Evolutionary conservation across 805 yeast genomes (phyloP), one percentile per base, ranked within the genome.

Genomic region (Pichia phayaonensis): DNA sequence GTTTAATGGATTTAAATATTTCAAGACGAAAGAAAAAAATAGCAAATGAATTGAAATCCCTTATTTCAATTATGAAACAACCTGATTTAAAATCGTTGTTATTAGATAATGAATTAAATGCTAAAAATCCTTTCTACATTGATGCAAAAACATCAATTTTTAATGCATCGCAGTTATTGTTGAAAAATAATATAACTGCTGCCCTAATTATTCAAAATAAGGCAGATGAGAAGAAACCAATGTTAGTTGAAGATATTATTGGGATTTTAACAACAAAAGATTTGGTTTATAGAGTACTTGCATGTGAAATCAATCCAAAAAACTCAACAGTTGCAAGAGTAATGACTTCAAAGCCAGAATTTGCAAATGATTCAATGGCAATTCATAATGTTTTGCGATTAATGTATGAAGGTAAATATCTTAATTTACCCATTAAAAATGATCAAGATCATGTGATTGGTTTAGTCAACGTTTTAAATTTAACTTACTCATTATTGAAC

Each of bases 231-330:
- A 11, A 13, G 22, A 38, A 44, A n/a, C 8, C 7, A n/a, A 21
- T 43, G 22, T 27, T 16, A 18, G 40, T 44, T 13, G 64, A 66
- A 46, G 65, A 66, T 45, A 66, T 72, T 1, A 72, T 74, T 52
- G 79, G 78, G 0, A 74, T 74, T 47, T 63, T 74, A 47, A 74
- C 78, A 1, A 71, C 72, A 43, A 74, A 73, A 54, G 79, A 74
- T 58, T 64, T 73, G 20, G 72, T 71, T 21, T 72, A 67, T 44
- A 58, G 76, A 42, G 77, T 72, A 0, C 51, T 74, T 21, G 70
- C 75, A 1, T 59, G 61, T 43, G 61, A 61, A 4, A 59, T 67
- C 36, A 70, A 73, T 55, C 69, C 75, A 0, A 53, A 50, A 15
- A 58, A 61, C 3, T 68, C 73, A 12, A 69, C 69, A 8, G 70